Base-by-base conservation (phyloP, 1,139 yeast species). In the Kazachstania sp. region DNA sequence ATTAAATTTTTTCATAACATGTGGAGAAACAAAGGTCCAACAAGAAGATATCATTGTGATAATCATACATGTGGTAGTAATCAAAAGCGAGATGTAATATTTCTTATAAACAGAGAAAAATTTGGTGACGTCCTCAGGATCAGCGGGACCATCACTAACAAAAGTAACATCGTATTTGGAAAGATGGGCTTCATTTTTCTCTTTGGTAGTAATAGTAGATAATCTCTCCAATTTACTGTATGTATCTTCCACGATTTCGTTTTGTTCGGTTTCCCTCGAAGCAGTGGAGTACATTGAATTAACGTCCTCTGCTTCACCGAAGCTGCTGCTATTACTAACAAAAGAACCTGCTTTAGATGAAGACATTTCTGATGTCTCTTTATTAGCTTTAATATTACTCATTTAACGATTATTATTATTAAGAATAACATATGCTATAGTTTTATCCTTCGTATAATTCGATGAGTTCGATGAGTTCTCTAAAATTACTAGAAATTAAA, bases 11-110 rank as follows among this genome's bases (percentile, higher is more conserved):
- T 67, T 68, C 54, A 68, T 69, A 34, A 83, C 71, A 16, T 75
- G 65, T 53, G 48, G 77, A 54, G 63, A 75, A 54, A 62, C 84
- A 74, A 70, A 72, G 55, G 68, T 77, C 86, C 68, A 84, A 69
- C 69, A 75, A 50, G 72, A 81, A 54, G 71, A 81, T 67, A 66
- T 71, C 68, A 65, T 73, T n/a, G 66, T 84, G 56, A 62, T 75
- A 54, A 58, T 77, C 48, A 60, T 70, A 11, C 64, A 77, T 4
- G 79, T 69, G 26, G 71, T 36, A 0, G 86, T 71, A 23, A 81
- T 63, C 1, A 82, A 57, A 8, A 73, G 37, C 0, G 85, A 73
- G 42, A 81, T 78, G 20, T 68, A 46, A 78, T 84, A 78, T 57
- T 79, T 79, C 16, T 71, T 51, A 9, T 50, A 30, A 35, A 58